Base-by-base conservation (phyloP, 805 yeast species). In the Sungouiozyma intestinalis region DNA sequence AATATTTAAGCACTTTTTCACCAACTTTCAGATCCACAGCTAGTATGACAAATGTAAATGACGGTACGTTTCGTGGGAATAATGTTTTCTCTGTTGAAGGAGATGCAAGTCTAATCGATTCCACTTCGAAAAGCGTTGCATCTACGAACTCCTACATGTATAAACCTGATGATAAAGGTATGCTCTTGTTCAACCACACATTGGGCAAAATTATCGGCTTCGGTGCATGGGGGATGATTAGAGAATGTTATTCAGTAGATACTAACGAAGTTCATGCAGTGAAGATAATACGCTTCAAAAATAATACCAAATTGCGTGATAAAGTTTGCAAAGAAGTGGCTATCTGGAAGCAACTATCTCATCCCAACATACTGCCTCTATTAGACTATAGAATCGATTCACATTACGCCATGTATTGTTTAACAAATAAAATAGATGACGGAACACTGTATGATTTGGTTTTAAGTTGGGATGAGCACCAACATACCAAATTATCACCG, bases 221-320 rank as follows among this genome's bases (percentile, higher is more conserved):
- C 56, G 96, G 97, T 13, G 94, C 95, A 0, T 88, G 92, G 82
- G 94, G 95, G 9, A 72, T 80, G 21, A 81, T 87, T 9, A 66
- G 94, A 44, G 90, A 83, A 56, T 83, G 90, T 48, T 24, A 24
- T 24, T 24, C 29, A 11, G 59, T 35, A 5, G 62, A 62, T 35
- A 58, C 58, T 14, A 35, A 51, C 16, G 58, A 58, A 15, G 66
- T 67, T 13, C 50, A 65, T 47, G 94, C 92, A 0, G 75, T 82
- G 48, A 83, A 83, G 57, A 71, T 76, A 35, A 73, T 76, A 5
- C 71, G 74, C 38, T 77, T 78, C 20, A 57, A 52, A 38, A 70
- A 69, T 49, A 70, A 67, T 61, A 71, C 68, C 17, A 63, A 62
- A 46, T 77, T 79, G 7, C 72, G 74, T 40, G 64, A 68, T 15